Percentiles rank a stretch among this genome's conserved stretches.
Conservation (phyloP, 441 rosid species). For the Brassica hybrid region DNA sequence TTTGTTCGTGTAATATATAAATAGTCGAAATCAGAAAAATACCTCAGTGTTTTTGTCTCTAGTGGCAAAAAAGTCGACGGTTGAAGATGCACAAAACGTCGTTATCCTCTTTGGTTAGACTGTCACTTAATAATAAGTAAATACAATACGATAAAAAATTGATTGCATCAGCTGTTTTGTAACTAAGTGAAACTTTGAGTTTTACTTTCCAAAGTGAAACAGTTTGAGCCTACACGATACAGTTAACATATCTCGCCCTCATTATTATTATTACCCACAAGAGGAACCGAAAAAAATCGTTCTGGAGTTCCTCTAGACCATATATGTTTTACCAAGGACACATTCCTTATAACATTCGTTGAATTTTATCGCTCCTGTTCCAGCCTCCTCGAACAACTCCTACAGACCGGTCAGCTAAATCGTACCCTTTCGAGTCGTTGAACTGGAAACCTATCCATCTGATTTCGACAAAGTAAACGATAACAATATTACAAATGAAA, state of each 20-base stretch:
- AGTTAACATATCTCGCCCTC: slow-evolving; percentile 9
- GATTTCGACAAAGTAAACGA: not conserved
- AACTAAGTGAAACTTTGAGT: not conserved
- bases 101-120: slow-evolving; percentile 21
- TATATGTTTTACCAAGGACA: slow-evolving; percentile 3
- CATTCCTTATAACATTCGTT: slow-evolving; percentile 49
- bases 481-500: not conserved
- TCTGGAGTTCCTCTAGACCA: slow-evolving; percentile 7
- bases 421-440: not conserved
- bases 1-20: not conserved
- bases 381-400: not conserved
- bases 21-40: not conserved
- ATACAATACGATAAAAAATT: no score
- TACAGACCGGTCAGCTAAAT: not conserved
- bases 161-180: slow-evolving; percentile 38
- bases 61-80: not conserved
- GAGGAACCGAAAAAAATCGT: not conserved
- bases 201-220: slow-evolving; percentile 1
- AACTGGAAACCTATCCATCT: not conserved
- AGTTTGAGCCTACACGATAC: not conserved
- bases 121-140: slow-evolving; percentile 9
- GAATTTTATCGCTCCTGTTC: not conserved
- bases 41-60: not conserved
- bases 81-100: slow-evolving; percentile 13
- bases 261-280: not conserved